Evolutionary conservation across 129 eudicot genomes (phyloP).

Genomic region (carrot (Daucus carota)): DNA sequence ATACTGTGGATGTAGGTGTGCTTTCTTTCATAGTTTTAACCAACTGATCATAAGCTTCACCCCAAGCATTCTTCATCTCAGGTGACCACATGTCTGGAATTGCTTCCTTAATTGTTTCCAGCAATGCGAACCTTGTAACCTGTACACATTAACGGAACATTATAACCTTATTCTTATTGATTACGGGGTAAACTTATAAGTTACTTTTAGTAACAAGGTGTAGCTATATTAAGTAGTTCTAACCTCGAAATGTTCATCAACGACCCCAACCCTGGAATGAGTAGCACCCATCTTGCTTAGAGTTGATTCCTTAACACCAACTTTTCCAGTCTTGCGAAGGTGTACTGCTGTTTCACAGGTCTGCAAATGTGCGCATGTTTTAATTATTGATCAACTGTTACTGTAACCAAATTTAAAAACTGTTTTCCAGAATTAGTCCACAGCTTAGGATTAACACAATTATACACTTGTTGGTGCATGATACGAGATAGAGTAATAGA

Average conservation of each 20-base stretch:
- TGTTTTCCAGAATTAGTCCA: neutral
- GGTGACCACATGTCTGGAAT: slow-evolving; percentile 58
- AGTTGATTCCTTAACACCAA: slow-evolving; percentile 40
- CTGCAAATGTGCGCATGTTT: slow-evolving; percentile 15
- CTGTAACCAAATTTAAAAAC: neutral
- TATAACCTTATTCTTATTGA: too few relatives aligned
- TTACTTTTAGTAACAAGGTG: too few relatives aligned
- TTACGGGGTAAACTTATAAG: too few relatives aligned
- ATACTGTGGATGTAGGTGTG: neutral
- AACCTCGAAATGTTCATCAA: slow-evolving; percentile 72
- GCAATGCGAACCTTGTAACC: slow-evolving; percentile 53
- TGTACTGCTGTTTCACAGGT: slow-evolving; percentile 73
- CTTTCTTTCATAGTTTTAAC: slow-evolving; percentile 42
- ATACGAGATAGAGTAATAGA: neutral
- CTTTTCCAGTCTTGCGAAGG: slow-evolving; percentile 50
- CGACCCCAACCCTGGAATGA: slow-evolving; percentile 59
- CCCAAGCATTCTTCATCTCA: slow-evolving; percentile 65
- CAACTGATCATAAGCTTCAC: slow-evolving; percentile 46
- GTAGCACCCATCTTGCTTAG: slow-evolving; percentile 39
- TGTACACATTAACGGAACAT: neutral
- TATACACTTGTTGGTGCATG: too few relatives aligned
- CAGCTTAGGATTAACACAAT: neutral
- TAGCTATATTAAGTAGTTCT: too few relatives aligned
- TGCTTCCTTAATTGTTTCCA: slow-evolving; percentile 64
- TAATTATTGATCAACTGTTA: neutral